These are phyloP conservation scores for Fusarium oxysporum DNA, from an alignment of 2,329 filamentous ascomycete species.

Conservation along the genomic window DNA sequence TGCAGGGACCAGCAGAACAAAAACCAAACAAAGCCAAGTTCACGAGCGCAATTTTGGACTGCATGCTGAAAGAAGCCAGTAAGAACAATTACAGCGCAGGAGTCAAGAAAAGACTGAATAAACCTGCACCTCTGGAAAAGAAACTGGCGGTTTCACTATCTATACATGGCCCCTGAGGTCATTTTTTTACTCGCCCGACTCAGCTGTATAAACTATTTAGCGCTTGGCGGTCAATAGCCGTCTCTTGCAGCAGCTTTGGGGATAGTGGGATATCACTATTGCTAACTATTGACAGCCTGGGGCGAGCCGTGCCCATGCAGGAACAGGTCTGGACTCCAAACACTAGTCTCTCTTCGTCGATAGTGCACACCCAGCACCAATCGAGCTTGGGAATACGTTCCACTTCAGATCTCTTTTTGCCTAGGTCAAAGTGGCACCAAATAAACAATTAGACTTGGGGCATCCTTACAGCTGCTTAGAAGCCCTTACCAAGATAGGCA, in stretches of 20 bases:
- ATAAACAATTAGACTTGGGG: neutral
- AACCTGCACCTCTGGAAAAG: accelerated
- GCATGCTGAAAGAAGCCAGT: neutral
- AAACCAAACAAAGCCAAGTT: neutral
- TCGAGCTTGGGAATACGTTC: accelerated
- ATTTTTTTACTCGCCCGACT: neutral
- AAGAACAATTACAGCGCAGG: no score
- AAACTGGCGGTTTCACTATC: neutral
- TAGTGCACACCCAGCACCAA: accelerated
- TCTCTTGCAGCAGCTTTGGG: neutral
- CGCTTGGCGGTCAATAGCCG: neutral
- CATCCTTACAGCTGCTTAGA: no score
- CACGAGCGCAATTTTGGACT: neutral
- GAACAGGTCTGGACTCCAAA: neutral
- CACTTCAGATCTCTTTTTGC: no score
- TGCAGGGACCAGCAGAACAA: neutral
- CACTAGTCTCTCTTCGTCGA: neutral
- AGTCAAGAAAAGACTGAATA: neutral
- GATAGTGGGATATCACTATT: neutral
- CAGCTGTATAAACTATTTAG: neutral
- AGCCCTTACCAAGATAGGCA: no score
- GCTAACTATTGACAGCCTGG: neutral
- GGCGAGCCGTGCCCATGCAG: neutral
- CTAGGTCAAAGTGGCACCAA: neutral
- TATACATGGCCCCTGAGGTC: neutral